phyloP scores from a whole-genome alignment of 768 basidiomycete genomes.

The Tricholoma terreum region DNA sequence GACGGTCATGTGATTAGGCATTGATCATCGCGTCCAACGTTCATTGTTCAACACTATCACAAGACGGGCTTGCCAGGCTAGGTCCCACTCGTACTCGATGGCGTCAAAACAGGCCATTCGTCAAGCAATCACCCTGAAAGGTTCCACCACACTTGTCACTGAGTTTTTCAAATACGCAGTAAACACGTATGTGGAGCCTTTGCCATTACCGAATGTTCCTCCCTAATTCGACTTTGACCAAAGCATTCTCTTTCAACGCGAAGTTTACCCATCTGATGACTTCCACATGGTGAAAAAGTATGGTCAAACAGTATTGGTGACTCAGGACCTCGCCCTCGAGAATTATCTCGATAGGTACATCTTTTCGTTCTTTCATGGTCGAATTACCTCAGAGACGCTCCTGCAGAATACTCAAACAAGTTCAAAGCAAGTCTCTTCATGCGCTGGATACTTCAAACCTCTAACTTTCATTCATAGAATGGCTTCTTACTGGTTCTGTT shows the following conservation, averaged over 20 bases:
- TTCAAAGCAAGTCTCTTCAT: slow-evolving; percentile 64
- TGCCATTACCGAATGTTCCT: background rate
- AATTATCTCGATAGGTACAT: slow-evolving; percentile 83
- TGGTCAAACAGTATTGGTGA: slow-evolving; percentile 92
- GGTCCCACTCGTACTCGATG: slow-evolving; percentile 25
- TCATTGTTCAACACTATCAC: too few relatives aligned
- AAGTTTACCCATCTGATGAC: slow-evolving; percentile 96
- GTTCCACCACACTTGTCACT: slow-evolving; percentile 88
- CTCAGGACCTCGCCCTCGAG: slow-evolving; percentile 89
- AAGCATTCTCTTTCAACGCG: slow-evolving; percentile 94
- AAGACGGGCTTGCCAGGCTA: too few relatives aligned
- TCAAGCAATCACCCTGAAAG: slow-evolving; percentile 91
- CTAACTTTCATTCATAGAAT: slow-evolving; percentile 51
- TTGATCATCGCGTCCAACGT: slow-evolving; percentile 14
- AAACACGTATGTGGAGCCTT: slow-evolving; percentile 68
- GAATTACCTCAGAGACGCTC: background rate
- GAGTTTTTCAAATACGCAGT: slow-evolving; percentile 99
- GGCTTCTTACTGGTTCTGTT: slow-evolving; percentile 90
- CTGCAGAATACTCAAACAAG: slow-evolving; percentile 81
- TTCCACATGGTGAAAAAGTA: slow-evolving; percentile 99
- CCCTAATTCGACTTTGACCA: slow-evolving; percentile 9
- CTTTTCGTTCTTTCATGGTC: slow-evolving; percentile 3
- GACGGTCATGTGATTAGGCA: slow-evolving; percentile 27
- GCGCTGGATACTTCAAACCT: background rate
- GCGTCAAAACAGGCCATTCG: slow-evolving; percentile 51